Base-by-base conservation (phyloP, 2,329 filamentous ascomycete species). In the Ophiostoma montium region DNA sequence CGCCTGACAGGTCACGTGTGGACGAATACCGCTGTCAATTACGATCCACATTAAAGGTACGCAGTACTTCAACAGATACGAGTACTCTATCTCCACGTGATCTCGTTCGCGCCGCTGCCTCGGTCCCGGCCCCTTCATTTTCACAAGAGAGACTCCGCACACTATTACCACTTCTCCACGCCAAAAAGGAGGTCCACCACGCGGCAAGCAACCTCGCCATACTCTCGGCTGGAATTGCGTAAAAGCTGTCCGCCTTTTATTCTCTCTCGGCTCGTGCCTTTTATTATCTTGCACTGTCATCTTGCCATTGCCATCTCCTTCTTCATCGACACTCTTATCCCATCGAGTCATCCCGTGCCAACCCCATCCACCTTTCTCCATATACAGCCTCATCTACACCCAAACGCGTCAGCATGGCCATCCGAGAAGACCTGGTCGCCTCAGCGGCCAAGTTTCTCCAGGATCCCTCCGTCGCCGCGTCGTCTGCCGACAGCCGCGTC, bases 401-500 rank as follows among this genome's bases (percentile, higher is more conserved):
- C 32, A 15, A 32, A 15, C 5, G 30, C 41, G 2, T 35, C 41
- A 50, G 19, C 18, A 90, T 80, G 73, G 82, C 89, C 71, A 87
- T 95, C 71, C 87, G 92, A 63, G 90, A 96, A 78, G 90, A 96
- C 65, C 72, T 95, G 56, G 79, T 95, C 60, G 74, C 80, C 58
- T 94, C 88, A 62, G 89, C 86, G 62, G 82, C n/a, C 47, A 39
- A 61, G 90, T 87, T 98, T 67, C 80, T 98, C 53, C 87, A 94
- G 68, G 92, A 98, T 64, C 89, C 92, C 11, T 94, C 83, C 47
- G 90, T 98, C 57, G 80, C 87, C 35, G 79, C 80, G 10, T 90
- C 92, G 5, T 84, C 92, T n/a, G 70, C 95, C 54, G 92, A 96
- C 61, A 95, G 92, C 66, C 82, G 87, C 56, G 77, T 96, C 52